Conservation (phyloP, 805 yeast species). For the Sugiyamaella americana region DNA sequence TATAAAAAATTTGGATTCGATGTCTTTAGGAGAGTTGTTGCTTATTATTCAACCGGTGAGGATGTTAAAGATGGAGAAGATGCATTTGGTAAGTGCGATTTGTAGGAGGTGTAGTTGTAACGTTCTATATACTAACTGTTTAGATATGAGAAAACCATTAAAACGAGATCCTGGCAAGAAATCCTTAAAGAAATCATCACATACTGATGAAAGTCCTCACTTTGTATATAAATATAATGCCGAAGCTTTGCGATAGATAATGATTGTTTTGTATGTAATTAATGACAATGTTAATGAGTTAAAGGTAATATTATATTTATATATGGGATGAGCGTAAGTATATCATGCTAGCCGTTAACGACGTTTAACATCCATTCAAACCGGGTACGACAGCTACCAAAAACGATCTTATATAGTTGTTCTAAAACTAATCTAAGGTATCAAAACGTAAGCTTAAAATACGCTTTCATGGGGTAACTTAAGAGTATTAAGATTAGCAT, state of each 20-base stretch:
- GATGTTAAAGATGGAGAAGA: constrained; percentile 58
- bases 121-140: not conserved
- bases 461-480: too few relatives aligned
- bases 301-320: too few relatives aligned
- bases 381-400: too few relatives aligned
- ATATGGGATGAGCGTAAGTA: too few relatives aligned
- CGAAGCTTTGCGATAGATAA: constrained; percentile 6
- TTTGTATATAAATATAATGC: constrained; percentile 24
- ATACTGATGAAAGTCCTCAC: constrained; percentile 25
- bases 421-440: too few relatives aligned
- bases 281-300: too few relatives aligned
- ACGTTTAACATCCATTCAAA: too few relatives aligned
- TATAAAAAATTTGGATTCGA: constrained; percentile 84
- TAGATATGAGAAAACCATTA: constrained; percentile 38
- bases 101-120: constrained; percentile 38
- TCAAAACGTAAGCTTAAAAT: too few relatives aligned
- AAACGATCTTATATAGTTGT: too few relatives aligned
- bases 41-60: constrained; percentile 64
- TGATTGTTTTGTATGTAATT: too few relatives aligned
- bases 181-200: constrained; percentile 23
- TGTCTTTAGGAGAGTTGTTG: constrained; percentile 79
- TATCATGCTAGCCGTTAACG: too few relatives aligned
- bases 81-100: constrained; percentile 45
- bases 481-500: too few relatives aligned
- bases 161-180: constrained; percentile 29